phyloP scores from a whole-genome alignment of 2,329 filamentous ascomycete genomes.

The Dactylellina sp. region DNA sequence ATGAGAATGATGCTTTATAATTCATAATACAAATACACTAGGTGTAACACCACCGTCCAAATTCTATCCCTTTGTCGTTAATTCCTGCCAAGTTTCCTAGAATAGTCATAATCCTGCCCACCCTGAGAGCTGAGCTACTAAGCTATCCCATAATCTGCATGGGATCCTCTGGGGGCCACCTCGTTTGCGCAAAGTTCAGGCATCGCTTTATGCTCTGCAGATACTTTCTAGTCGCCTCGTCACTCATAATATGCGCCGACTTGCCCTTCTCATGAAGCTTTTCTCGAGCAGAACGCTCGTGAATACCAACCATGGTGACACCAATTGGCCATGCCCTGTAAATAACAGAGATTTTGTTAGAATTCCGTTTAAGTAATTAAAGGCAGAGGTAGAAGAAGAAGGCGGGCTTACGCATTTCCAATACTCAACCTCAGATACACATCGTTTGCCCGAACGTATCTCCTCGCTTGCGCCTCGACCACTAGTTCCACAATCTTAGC shows the following conservation, averaged over 20 bases:
- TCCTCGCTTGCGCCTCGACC: constrained; percentile 84
- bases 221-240: constrained; percentile 94
- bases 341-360: constrained; percentile 32
- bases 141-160: constrained; percentile 89
- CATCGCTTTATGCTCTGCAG: constrained; percentile 98
- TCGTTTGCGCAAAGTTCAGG: constrained; percentile 93
- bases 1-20: too few species aligned
- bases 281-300: constrained; percentile 93
- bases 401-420: constrained; percentile 76
- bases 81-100: too few species aligned
- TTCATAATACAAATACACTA: too few species aligned
- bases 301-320: constrained; percentile 99
- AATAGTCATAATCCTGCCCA: too few species aligned
- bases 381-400: constrained; percentile 8
- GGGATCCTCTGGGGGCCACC: constrained; percentile 93
- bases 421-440: constrained; percentile 93
- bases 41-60: too few species aligned
- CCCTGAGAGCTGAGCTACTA: too few species aligned
- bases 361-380: too few species aligned
- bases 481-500: constrained; percentile 91
- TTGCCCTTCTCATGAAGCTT: constrained; percentile 87
- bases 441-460: constrained; percentile 96
- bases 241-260: constrained; percentile 95
- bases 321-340: constrained; percentile 91
- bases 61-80: too few species aligned